Base-by-base conservation (phyloP, 2,329 filamentous ascomycete species). In the Cladobotryum mycophilum region DNA sequence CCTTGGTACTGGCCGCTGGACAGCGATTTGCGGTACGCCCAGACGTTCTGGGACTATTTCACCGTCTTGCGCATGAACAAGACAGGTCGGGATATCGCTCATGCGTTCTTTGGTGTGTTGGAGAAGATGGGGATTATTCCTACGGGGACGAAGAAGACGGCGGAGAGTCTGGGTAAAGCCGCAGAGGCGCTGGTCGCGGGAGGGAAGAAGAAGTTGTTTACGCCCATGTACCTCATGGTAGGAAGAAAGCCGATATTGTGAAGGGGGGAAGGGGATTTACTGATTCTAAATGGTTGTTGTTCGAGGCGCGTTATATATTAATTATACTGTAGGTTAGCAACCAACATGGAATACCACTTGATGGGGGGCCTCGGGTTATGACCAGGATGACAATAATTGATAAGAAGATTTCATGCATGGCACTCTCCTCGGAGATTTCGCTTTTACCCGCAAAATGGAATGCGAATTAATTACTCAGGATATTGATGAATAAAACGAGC, bases 191-290 rank as follows among this genome's bases (percentile, higher is more conserved):
- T 96, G 49, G 90, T 95, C 4, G 86, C 85, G 46, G 90, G 91
- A 63, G 90, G 84, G 7, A 81, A 83, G 71, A 76, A 86, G 74
- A 88, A 93, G 70, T 76, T 96, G 41, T 96, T 96, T 71, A 96
- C 90, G 3, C 91, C 91, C 17, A 96, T 96, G 91, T 96, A 95
- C 72, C 73, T 96, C 64, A 95, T 95, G 88, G 81, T 95, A 47
- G 90, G 82, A 50, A 81, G 85, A 70, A 95, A 95, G 76, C 88
- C 89, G 3, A 36, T 44, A 3, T 11, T 30, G n/a, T 52, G 30
- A 52, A 14, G 36, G 13, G 3, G 3, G 36, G 13, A 20, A n/a
- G n/a, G 6, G 9, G 36, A 14, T 38, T 7, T 38, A n/a, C 14
- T 38, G 12, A 38, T 38, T 38, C 25, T 6, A 30, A 4, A 30